Percentiles rank a stretch among this genome's conserved stretches.
These are phyloP conservation scores for Sphagnum contortum DNA, from an alignment of 225 moss, liverwort and hornwort species.

Conservation along the genomic window DNA sequence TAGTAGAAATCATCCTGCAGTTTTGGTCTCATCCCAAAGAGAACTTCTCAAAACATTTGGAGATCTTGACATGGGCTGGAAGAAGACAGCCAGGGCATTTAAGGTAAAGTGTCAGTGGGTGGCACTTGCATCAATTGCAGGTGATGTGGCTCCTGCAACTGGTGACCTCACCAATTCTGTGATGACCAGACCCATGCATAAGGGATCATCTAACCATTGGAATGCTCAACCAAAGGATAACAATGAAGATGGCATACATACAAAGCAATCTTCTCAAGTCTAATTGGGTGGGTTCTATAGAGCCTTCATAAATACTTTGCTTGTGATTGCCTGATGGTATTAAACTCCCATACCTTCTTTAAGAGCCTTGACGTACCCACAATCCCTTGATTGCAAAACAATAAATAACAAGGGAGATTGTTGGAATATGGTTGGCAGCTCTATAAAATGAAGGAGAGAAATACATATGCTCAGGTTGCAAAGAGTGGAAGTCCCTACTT, in stretches of 20 bases:
- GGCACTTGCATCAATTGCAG: constrained; percentile 25
- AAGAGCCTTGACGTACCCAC: no score
- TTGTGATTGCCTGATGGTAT: no score
- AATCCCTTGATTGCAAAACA: no score
- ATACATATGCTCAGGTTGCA: constrained; percentile 85
- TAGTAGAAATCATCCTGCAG: constrained; percentile 24
- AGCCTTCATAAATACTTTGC: no score
- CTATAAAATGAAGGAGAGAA: constrained; percentile 79
- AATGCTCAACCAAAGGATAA: constrained; percentile 51
- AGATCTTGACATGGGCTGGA: constrained; percentile 81
- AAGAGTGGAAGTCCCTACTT: constrained; percentile 83
- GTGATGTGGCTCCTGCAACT: constrained; percentile 36
- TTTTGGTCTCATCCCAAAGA: constrained; percentile 68
- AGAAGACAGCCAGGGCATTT: constrained; percentile 65
- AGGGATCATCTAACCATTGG: constrained; percentile 47
- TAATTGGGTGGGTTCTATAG: constrained; percentile 8
- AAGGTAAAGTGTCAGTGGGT: constrained; percentile 88
- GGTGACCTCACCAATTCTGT: constrained; percentile 47
- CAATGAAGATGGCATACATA: constrained; percentile 52
- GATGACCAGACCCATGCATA: constrained; percentile 42
- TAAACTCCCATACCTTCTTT: no score
- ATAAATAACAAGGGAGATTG: no score
- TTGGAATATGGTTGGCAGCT: constrained; percentile 67
- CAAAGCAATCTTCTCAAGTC: constrained; percentile 84
- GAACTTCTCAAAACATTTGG: constrained; percentile 63